phyloP scores from a whole-genome alignment of 2,329 filamentous ascomycete species.

The Trichophyton benhamiae region DNA sequence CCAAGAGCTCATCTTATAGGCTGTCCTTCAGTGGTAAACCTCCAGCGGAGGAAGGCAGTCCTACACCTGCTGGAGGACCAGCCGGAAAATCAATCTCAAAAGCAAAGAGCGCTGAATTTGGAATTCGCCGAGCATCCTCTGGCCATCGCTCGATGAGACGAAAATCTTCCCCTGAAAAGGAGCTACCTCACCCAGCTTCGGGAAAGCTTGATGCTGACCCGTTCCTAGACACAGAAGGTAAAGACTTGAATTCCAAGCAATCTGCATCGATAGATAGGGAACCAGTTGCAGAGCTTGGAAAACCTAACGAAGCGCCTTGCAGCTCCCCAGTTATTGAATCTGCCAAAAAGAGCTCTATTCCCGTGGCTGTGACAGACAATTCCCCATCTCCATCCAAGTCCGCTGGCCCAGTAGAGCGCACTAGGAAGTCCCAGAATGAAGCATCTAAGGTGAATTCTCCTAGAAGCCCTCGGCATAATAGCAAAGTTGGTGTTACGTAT shows the following conservation, averaged over 20 bases:
- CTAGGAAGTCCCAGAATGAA: not conserved
- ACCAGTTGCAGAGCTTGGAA: not conserved
- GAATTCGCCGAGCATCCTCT: conserved; percentile 2
- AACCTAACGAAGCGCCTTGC: not conserved
- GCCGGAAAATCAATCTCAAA: conserved; percentile 5
- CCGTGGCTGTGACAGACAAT: not conserved
- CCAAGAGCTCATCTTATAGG: conserved; percentile 7
- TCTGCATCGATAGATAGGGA: not conserved
- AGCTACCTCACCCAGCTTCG: not conserved
- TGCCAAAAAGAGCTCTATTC: not conserved
- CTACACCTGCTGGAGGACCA: not conserved
- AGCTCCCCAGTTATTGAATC: not conserved
- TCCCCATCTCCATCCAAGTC: not conserved
- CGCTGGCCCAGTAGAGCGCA: not conserved
- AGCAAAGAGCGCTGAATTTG: conserved; percentile 10
- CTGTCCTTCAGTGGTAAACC: conserved; percentile 7
- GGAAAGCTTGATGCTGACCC: not conserved
- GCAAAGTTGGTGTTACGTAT: conserved; percentile 4
- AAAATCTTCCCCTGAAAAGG: not conserved
- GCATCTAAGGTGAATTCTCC: conserved; percentile 1
- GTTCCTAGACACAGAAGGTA: not conserved
- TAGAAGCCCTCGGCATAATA: not conserved
- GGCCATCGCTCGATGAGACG: not conserved
- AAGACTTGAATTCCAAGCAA: not conserved
- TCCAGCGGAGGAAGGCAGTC: not conserved